Conservation (phyloP, 1,139 yeast genomes). For the Lodderomyces beijingensis region DNA sequence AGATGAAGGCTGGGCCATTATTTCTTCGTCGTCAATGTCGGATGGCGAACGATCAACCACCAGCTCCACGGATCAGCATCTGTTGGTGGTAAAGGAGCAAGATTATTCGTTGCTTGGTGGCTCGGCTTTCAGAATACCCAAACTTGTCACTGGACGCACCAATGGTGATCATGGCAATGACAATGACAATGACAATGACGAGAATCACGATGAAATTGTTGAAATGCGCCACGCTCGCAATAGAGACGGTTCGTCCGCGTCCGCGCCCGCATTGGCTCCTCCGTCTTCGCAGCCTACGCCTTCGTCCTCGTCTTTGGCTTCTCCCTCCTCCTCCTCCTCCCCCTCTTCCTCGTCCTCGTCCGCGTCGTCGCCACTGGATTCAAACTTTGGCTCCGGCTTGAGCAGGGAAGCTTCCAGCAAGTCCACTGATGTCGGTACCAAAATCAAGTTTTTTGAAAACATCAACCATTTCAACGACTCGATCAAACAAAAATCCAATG, state of each 20-base stretch:
- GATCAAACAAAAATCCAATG: conserved; percentile 23
- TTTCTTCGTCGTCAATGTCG: conserved; percentile 40
- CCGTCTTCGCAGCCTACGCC: no score
- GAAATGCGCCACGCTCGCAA: neutral
- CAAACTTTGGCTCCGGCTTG: conserved; percentile 1
- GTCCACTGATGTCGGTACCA: conserved; percentile 10
- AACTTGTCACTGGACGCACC: conserved; percentile 1
- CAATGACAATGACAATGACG: neutral
- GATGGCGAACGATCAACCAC: conserved; percentile 34
- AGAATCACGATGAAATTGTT: neutral
- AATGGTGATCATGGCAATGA: neutral
- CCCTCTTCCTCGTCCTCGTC: conserved; percentile 2
- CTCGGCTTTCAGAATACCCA: conserved; percentile 9
- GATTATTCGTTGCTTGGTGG: neutral
- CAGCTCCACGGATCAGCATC: conserved; percentile 12
- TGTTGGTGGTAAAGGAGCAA: neutral
- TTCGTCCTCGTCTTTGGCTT: neutral
- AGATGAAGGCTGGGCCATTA: conserved; percentile 46
- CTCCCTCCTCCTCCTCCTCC: neutral
- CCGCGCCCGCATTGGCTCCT: no score
- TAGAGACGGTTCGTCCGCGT: neutral
- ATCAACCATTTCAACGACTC: conserved; percentile 22
- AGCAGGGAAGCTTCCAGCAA: conserved; percentile 4
- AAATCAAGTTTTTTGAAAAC: conserved; percentile 26
- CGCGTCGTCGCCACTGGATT: neutral